phyloP scores from a whole-genome alignment of 129 eudicot genomes.

The Cynara cardunculus region DNA sequence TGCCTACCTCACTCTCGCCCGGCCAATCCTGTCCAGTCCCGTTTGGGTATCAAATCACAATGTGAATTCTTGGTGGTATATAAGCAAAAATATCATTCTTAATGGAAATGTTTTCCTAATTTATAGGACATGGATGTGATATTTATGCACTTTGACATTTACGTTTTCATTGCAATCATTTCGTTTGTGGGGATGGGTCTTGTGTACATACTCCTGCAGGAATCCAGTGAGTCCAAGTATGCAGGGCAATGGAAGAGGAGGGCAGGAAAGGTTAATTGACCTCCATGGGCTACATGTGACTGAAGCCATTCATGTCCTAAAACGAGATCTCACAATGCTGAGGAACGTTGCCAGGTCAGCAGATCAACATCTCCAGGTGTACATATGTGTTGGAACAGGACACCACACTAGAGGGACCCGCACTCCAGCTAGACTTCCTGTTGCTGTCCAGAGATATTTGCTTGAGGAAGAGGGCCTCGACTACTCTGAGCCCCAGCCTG shows the following conservation, averaged over 20 bases:
- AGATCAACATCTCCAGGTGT: slow-evolving; percentile 68
- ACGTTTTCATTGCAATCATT: slow-evolving; percentile 10
- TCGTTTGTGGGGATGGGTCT: slow-evolving; percentile 4
- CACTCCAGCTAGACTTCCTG: slow-evolving; percentile 78
- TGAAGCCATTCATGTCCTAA: slow-evolving; percentile 80
- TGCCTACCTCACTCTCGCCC: no score
- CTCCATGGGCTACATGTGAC: slow-evolving; percentile 82
- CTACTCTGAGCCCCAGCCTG: slow-evolving; percentile 87
- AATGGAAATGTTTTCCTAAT: not conserved
- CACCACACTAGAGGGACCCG: slow-evolving; percentile 86
- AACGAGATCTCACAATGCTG: slow-evolving; percentile 58
- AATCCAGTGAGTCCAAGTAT: slow-evolving; percentile 48
- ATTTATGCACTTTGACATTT: not conserved
- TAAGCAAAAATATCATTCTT: not conserved
- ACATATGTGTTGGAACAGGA: slow-evolving; percentile 86
- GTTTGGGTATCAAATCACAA: not conserved
- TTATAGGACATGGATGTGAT: not conserved
- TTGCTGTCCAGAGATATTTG: slow-evolving; percentile 77
- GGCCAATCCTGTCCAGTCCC: no score
- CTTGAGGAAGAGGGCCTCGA: slow-evolving; percentile 91
- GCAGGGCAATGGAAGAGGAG: slow-evolving; percentile 56
- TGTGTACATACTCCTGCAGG: slow-evolving; percentile 41
- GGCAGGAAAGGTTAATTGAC: slow-evolving; percentile 74
- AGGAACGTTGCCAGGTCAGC: slow-evolving; percentile 78
- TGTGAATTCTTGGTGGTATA: not conserved